Evolutionary conservation across 495 filamentous ascomycete genomes (phyloP), one percentile per base, ranked within the genome.

Genomic region (Aspergillus avenaceus): DNA sequence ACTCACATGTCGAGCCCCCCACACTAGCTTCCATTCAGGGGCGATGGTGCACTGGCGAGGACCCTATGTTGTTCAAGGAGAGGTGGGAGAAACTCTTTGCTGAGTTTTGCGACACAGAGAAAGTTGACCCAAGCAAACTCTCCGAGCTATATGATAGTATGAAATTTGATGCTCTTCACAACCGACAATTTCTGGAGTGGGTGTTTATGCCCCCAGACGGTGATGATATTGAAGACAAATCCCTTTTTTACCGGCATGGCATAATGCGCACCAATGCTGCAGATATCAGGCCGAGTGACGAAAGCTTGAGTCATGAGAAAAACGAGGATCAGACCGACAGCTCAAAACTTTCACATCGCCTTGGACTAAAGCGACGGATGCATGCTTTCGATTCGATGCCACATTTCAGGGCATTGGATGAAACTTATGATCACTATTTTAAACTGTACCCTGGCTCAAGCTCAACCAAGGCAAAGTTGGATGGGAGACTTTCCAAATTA

Each of bases 91-190:
- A 98, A 74, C 82, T 98, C 8, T 98, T 98, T 66, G 82, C 80
- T 27, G 93, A 98, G 70, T 98, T 97, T 57, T 91, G 88, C 53
- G 93, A 98, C 63, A 85, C 86, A 4, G 93, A 98, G 54, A 98
- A 97, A 71, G 88, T 97, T 8, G 93, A 98, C 63, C 93, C 93
- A 0, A 95, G 90, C 73, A 97, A 97, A 72, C 90, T 98, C 28
- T 96, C 90, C 7, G 93, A 98, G 70, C 74, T 98, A 2, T 97
- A 97, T 62, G 93, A 98, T 66, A 97, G 91, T 24, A 97, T 97
- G 91, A 98, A 98, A 64, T 98, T 97, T 57, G 93, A 98, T 60
- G 93, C 95, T 2, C 78, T 98, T 21, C 93, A 98, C 65, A 98
- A 98, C 64, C 83, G 95, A 4, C 88, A 88, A 50, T 97, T 97